Evolutionary conservation across 2,329 filamentous ascomycete genomes (phyloP).

Genomic region (Neonectria sp.): DNA sequence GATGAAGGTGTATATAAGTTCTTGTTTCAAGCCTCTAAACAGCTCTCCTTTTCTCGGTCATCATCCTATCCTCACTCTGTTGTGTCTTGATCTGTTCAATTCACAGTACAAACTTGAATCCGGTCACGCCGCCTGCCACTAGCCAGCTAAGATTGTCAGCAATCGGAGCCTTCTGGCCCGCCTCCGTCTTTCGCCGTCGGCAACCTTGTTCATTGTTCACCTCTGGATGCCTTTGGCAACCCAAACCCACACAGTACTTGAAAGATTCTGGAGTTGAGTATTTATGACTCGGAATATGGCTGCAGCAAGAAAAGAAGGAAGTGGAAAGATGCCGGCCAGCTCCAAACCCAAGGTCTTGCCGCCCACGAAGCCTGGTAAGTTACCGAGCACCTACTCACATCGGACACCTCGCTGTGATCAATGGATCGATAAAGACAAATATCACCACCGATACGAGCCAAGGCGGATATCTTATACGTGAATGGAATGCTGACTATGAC

Average conservation of each 20-base stretch:
- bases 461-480: background rate
- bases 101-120: background rate
- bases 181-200: conserved; percentile 1
- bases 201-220: conserved; percentile 2
- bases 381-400: background rate
- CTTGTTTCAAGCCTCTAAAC: background rate
- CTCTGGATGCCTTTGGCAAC: background rate
- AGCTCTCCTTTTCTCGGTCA: background rate
- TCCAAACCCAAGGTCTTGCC: conserved; percentile 25
- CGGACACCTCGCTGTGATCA: background rate
- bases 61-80: background rate
- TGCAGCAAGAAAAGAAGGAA: background rate
- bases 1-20: conserved; percentile 24
- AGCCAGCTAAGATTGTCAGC: conserved; percentile 17
- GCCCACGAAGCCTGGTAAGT: conserved; percentile 17
- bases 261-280: background rate
- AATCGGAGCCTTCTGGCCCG: conserved; percentile 27
- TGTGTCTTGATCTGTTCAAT: no score
- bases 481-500: background rate
- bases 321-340: conserved; percentile 13
- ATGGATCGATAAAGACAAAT: background rate
- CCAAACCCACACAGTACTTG: background rate
- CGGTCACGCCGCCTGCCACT: background rate
- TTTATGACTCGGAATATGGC: conserved; percentile 6
- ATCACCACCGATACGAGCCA: background rate